Conservation (phyloP, 805 yeast species). For the Nakazawaea wyomingensis region DNA sequence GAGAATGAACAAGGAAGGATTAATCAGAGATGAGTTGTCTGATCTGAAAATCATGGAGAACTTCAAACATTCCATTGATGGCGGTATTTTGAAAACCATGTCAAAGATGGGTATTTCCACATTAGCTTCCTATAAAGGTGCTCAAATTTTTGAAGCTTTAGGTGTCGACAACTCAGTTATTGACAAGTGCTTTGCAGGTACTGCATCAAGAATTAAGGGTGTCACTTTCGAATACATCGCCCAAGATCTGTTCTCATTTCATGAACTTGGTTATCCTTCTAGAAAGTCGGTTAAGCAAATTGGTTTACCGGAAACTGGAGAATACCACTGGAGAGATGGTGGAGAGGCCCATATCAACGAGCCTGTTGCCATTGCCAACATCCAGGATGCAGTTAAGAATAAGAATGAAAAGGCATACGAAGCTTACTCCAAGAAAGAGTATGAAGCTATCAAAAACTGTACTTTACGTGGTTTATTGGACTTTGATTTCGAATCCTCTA, state of each 20-base stretch:
- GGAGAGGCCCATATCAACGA: constrained; percentile 95
- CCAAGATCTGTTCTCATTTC: constrained; percentile 92
- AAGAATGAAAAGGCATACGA: constrained; percentile 92
- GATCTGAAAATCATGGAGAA: constrained; percentile 63
- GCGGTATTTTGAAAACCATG: constrained; percentile 95
- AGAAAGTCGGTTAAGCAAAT: constrained; percentile 66
- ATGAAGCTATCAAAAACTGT: constrained; percentile 87
- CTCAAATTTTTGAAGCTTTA: constrained; percentile 95
- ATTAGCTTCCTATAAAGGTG: constrained; percentile 97
- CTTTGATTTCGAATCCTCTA: constrained; percentile 69
- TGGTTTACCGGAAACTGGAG: constrained; percentile 90
- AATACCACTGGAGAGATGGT: constrained; percentile 98
- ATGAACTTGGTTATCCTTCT: constrained; percentile 85
- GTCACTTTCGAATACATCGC: constrained; percentile 93
- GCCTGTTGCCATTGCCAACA: constrained; percentile 89
- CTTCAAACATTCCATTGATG: constrained; percentile 80
- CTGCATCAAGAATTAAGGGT: constrained; percentile 96
- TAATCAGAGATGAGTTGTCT: constrained; percentile 51
- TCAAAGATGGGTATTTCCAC: constrained; percentile 99
- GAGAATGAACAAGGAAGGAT: constrained; percentile 76
- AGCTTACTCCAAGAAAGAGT: constrained; percentile 82
- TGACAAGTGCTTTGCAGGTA: constrained; percentile 93
- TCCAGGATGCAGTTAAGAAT: constrained; percentile 98
- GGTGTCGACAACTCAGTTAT: constrained; percentile 95
- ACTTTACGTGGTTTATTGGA: constrained; percentile 92